These are phyloP conservation scores for Pleurotus eryngii DNA, from an alignment of 768 basidiomycete genomes.

Conservation along the genomic window DNA sequence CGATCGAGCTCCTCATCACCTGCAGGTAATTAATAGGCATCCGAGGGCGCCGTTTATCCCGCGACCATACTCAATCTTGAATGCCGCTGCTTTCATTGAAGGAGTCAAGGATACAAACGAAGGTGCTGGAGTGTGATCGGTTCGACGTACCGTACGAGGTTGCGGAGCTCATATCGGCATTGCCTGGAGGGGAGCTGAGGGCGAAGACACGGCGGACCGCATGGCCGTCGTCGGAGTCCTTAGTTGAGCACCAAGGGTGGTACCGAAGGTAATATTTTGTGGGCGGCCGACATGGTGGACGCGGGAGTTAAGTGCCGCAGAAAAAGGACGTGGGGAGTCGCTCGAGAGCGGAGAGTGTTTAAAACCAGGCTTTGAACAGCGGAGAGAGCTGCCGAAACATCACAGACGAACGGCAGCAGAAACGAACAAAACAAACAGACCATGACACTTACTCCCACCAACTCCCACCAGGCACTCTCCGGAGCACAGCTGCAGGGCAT, in stretches of 20 bases:
- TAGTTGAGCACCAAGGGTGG: conserved; percentile 18
- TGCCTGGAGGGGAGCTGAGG: conserved; percentile 32
- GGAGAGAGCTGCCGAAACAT: too few relatives aligned
- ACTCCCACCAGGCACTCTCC: too few relatives aligned
- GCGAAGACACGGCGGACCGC: conserved; percentile 29
- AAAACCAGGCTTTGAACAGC: too few relatives aligned
- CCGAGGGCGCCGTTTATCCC: conserved; percentile 74
- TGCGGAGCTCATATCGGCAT: conserved; percentile 39
- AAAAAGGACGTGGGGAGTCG: background rate
- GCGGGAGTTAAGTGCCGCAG: background rate
- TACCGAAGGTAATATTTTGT: background rate
- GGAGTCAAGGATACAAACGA: conserved; percentile 58
- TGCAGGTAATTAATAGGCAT: conserved; percentile 71
- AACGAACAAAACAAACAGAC: too few relatives aligned
- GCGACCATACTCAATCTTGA: conserved; percentile 65
- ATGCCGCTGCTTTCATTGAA: conserved; percentile 55
- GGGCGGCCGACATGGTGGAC: background rate
- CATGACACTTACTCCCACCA: too few relatives aligned
- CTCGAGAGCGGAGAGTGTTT: background rate
- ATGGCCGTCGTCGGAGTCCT: conserved; percentile 28
- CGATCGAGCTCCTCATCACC: conserved; percentile 27
- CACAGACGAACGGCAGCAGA: too few relatives aligned
- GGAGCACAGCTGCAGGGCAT: too few relatives aligned
- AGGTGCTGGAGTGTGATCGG: conserved; percentile 2
- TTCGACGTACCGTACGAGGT: conserved; percentile 6